Evolutionary conservation across 257 asterid species (phyloP).

Genomic region (Parsonsia alboflavescens): DNA sequence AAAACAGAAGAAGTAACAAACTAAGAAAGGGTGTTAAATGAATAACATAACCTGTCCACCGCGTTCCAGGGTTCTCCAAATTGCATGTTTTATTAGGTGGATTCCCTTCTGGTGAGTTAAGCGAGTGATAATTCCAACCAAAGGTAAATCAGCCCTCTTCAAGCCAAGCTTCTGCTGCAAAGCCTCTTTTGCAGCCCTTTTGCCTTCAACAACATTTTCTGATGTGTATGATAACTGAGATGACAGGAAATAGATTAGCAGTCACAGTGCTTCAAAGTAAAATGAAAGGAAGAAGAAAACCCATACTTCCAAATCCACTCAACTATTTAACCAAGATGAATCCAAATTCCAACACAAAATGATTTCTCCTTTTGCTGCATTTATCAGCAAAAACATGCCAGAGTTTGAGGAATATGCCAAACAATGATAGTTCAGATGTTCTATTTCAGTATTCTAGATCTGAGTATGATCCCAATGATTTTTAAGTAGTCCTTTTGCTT

Average conservation of each 20-base stretch:
- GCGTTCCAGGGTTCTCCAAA: conserved; percentile 86
- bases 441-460: neutral
- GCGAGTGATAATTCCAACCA: conserved; percentile 89
- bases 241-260: conserved; percentile 24
- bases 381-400: neutral
- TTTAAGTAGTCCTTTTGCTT: neutral
- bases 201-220: conserved; percentile 93
- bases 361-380: neutral
- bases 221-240: conserved; percentile 72
- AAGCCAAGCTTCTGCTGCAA: conserved; percentile 82
- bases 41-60: conserved; percentile 64
- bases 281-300: neutral
- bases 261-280: neutral
- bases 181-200: conserved; percentile 88
- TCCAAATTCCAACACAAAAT: neutral
- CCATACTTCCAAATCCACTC: neutral
- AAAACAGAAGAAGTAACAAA: conserved; percentile 9
- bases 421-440: neutral
- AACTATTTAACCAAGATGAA: neutral
- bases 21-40: conserved; percentile 5
- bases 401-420: neutral
- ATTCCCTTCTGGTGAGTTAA: conserved; percentile 99
- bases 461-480: neutral
- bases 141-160: conserved; percentile 64
- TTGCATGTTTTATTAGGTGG: conserved; percentile 95